Evolutionary conservation across 1,284 basidiomycete genomes (phyloP), one percentile per base, ranked within the genome.

Genomic region (Ganoderma multipileum): DNA sequence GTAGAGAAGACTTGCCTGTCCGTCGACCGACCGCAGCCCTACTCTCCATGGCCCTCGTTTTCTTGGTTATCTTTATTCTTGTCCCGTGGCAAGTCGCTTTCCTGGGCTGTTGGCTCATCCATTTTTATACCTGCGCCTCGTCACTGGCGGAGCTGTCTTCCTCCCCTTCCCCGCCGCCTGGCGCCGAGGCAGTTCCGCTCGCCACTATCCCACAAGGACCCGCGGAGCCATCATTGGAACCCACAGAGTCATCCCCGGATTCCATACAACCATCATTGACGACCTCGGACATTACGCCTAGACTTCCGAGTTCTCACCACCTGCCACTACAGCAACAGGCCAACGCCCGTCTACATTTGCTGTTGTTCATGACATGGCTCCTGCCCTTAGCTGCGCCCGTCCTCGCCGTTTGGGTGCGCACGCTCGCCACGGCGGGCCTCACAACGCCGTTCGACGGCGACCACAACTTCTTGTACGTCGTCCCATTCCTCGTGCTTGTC

Each of bases 21-120:
- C 83, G 81, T 57, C 65, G 70, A n/a, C 65, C 69, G 3, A 81
- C 81, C 67, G 83, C 83, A 73, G 87, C 85, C 2, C 41, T 91
- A 20, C 58, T 89, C 7, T 93, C 92, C 1, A 86, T 94, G 76
- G 75, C 75, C 6, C 63, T 91, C 18, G 83, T 96, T n/a, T 84
- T 91, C 57, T 69, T 87, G 14, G 81, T 91, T 16, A 90, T 96
- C 54, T 87, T 91, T 71, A 74, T 95, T 36, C 81, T 95, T 67
- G 84, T 97, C 26, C 96, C 97, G 0, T 95, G 95, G 87, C 96
- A 98, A 79, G 93, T 97, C 39, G 95, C 92, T 1, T 96, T 94
- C 78, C 85, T 97, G 18, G 89, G 93, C 42, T 90, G 91, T 71
- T 95, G 92, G 86, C 72, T 92, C 18, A 87, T 95, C 52, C 93